A percentile compares a stretch with the other conserved stretches of the same genome.
phyloP scores from a whole-genome alignment of 2,329 filamentous ascomycete species.

The Fusarium goolgardi region DNA sequence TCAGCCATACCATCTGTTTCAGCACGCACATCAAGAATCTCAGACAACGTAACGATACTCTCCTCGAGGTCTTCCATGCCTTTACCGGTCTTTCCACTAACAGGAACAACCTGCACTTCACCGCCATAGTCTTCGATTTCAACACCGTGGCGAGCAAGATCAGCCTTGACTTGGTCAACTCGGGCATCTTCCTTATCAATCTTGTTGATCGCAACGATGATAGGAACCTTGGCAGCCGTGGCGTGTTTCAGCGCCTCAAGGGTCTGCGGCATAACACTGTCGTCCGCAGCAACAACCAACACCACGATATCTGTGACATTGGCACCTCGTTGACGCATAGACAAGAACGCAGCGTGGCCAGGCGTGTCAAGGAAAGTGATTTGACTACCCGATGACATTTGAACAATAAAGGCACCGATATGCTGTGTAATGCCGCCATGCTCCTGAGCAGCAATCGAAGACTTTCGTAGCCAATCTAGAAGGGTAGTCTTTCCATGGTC shows the following conservation, averaged over 20 bases:
- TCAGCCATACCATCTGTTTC: conserved; percentile 82
- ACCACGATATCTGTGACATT: conserved; percentile 98
- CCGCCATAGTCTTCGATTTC: conserved; percentile 96
- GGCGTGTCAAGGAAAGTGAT: conserved; percentile 98
- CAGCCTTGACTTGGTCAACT: conserved; percentile 85
- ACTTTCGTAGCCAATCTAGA: conserved; percentile 91
- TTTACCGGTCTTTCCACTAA: conserved; percentile 92
- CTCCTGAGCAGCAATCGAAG: conserved; percentile 89
- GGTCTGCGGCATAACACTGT: conserved; percentile 97
- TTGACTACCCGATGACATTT: conserved; percentile 83
- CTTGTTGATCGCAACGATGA: conserved; percentile 98
- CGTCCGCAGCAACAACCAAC: conserved; percentile 94
- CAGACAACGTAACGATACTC: conserved; percentile 84
- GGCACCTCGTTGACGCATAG: conserved; percentile 94
- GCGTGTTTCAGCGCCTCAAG: conserved; percentile 97
- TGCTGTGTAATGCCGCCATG: conserved; percentile 98
- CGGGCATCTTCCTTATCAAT: conserved; percentile 88
- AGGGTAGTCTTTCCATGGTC: conserved; percentile 99
- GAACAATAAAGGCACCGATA: conserved; percentile 96
- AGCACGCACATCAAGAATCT: conserved; percentile 90
- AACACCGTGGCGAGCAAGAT: conserved; percentile 84
- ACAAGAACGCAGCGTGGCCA: conserved; percentile 93
- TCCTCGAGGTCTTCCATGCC: conserved; percentile 95
- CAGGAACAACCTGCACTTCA: conserved; percentile 89
- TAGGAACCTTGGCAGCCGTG: conserved; percentile 84